phyloP scores from a whole-genome alignment of 2,329 filamentous ascomycete species.

The Aspergillus novofumigatus region DNA sequence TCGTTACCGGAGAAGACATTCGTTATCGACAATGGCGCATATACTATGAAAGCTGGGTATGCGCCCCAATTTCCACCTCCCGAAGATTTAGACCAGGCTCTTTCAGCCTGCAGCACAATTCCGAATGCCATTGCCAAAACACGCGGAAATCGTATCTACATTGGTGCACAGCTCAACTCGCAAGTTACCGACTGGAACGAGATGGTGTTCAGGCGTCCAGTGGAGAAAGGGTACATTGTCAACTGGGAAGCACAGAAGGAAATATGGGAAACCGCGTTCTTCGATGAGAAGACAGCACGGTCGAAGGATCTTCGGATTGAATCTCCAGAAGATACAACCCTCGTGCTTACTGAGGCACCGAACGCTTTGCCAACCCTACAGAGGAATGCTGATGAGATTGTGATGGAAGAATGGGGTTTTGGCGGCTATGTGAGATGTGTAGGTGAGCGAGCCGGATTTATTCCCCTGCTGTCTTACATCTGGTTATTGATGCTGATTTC shows the following conservation, averaged over 20 bases:
- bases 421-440: slow-evolving; percentile 74
- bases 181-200: slow-evolving; percentile 86
- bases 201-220: slow-evolving; percentile 76
- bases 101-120: slow-evolving; percentile 59
- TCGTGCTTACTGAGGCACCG: slow-evolving; percentile 80
- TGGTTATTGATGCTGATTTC: neutral
- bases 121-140: slow-evolving; percentile 87
- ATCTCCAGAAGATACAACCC: slow-evolving; percentile 74
- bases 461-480: neutral
- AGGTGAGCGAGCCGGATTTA: slow-evolving; percentile 47
- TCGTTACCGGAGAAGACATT: slow-evolving; percentile 64
- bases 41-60: slow-evolving; percentile 87
- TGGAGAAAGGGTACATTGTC: slow-evolving; percentile 91
- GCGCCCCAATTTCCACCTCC: slow-evolving; percentile 40
- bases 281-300: slow-evolving; percentile 63
- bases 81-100: slow-evolving; percentile 38
- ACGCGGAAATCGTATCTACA: slow-evolving; percentile 71
- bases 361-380: slow-evolving; percentile 78
- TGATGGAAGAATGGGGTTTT: slow-evolving; percentile 97
- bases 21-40: slow-evolving; percentile 88
- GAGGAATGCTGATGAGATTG: slow-evolving; percentile 88
- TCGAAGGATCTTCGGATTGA: slow-evolving; percentile 37
- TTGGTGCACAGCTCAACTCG: slow-evolving; percentile 68
- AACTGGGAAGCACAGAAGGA: slow-evolving; percentile 96
- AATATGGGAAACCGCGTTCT: slow-evolving; percentile 89